Conservation (phyloP, 2,329 filamentous ascomycete genomes). For the Diaporthe citriasiana region DNA sequence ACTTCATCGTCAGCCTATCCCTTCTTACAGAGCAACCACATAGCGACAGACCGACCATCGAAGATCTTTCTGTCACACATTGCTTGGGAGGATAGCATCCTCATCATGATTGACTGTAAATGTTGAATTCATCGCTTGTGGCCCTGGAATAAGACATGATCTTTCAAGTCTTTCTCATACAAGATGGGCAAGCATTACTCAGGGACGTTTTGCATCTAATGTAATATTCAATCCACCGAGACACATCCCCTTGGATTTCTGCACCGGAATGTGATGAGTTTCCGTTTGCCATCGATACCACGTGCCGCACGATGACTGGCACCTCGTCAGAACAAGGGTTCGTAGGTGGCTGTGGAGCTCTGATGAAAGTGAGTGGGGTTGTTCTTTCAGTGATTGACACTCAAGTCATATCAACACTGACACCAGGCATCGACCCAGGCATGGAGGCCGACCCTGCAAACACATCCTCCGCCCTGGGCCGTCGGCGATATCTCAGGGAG, state of each 20-base stretch:
- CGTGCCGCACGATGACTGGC: neutral
- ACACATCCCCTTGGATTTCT: neutral
- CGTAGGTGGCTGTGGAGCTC: neutral
- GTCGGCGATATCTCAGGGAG: slow-evolving; percentile 49
- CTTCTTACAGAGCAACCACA: neutral
- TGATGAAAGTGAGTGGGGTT: neutral
- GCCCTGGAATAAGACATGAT: neutral
- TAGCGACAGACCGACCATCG: neutral
- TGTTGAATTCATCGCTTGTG: neutral
- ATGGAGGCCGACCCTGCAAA: slow-evolving; percentile 47
- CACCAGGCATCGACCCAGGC: slow-evolving; percentile 47
- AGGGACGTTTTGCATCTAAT: neutral
- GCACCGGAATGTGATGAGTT: too few species aligned
- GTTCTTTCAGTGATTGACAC: neutral
- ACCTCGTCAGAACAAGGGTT: too few species aligned
- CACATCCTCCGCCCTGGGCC: slow-evolving; percentile 48
- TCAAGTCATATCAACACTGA: slow-evolving; percentile 44
- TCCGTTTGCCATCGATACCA: neutral
- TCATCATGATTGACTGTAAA: neutral
- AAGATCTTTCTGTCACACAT: neutral
- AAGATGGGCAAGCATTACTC: too few species aligned
- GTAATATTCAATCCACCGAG: neutral
- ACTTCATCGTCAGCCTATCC: neutral
- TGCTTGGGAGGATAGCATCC: neutral
- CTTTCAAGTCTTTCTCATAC: neutral